Conservation (phyloP, 2,329 filamentous ascomycete genomes). For the Niveomyces coronatus region DNA sequence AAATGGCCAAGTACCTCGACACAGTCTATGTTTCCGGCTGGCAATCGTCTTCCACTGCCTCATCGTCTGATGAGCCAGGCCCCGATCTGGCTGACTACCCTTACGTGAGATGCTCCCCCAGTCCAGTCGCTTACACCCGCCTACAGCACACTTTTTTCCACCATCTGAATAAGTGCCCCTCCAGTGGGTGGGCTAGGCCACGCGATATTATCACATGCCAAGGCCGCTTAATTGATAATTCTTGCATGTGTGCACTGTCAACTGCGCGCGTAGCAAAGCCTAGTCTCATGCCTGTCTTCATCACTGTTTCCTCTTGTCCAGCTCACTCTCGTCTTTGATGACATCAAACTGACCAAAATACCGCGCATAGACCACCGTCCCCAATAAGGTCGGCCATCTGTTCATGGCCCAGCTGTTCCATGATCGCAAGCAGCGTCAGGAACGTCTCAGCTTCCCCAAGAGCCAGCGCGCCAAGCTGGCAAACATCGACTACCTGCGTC, state of each 20-base stretch:
- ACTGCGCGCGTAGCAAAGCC: not conserved
- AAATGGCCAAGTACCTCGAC: constrained; percentile 98
- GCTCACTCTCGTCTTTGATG: not conserved
- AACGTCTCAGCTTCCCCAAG: constrained; percentile 70
- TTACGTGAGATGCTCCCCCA: constrained; percentile 43
- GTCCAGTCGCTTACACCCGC: constrained; percentile 7
- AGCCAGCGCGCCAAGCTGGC: constrained; percentile 60
- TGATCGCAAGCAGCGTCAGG: constrained; percentile 96
- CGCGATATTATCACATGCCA: constrained; percentile 10
- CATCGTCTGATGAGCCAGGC: constrained; percentile 87
- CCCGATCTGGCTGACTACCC: constrained; percentile 98
- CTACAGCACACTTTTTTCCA: constrained; percentile 2
- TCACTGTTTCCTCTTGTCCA: not conserved
- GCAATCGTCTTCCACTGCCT: constrained; percentile 96
- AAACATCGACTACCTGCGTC: constrained; percentile 87
- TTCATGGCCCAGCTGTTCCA: constrained; percentile 99
- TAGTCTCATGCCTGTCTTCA: not conserved
- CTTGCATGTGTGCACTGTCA: constrained; percentile 1
- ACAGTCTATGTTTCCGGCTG: constrained; percentile 98
- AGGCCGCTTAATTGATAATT: not conserved
- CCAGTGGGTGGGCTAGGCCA: constrained; percentile 7
- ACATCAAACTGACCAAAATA: constrained; percentile 4
- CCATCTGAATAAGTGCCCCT: constrained; percentile 8
- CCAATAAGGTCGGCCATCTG: constrained; percentile 94
- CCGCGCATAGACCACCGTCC: constrained; percentile 78